A percentile compares a stretch with the other conserved stretches of the same genome.
These are phyloP conservation scores for Leishmania gerbilli DNA, from an alignment of 208 protist species.

Conservation along the genomic window DNA sequence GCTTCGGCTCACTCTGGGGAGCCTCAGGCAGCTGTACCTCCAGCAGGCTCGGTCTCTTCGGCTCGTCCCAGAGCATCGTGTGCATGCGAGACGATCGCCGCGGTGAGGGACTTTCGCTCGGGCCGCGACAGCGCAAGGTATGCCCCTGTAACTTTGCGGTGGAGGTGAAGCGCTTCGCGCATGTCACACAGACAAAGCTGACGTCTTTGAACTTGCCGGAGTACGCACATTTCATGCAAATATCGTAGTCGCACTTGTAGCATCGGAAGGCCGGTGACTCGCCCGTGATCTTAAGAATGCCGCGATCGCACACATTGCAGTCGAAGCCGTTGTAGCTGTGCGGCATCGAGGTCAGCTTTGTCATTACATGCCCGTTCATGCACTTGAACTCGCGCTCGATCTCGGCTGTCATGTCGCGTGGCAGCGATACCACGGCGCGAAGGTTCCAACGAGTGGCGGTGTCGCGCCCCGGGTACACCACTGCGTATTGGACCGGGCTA, in stretches of 20 bases:
- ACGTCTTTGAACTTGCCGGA: constrained; percentile 76
- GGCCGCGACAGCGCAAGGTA: constrained; percentile 77
- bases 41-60: constrained; percentile 61
- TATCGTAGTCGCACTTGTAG: constrained; percentile 91
- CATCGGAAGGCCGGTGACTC: constrained; percentile 79
- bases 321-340: constrained; percentile 88
- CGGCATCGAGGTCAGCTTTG: constrained; percentile 83
- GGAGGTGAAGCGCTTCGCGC: constrained; percentile 81
- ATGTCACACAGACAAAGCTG: constrained; percentile 86
- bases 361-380: constrained; percentile 89
- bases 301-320: constrained; percentile 87
- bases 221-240: constrained; percentile 84
- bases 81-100: constrained; percentile 80
- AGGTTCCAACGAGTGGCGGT: constrained; percentile 77
- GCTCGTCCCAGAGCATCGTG: constrained; percentile 83
- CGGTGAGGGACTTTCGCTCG: constrained; percentile 75
- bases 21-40: constrained; percentile 67
- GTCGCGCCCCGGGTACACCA: constrained; percentile 77
- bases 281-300: constrained; percentile 68
- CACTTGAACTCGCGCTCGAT: constrained; percentile 68
- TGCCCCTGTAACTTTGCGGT: constrained; percentile 76
- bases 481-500: constrained; percentile 72
- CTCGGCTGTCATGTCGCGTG: constrained; percentile 60
- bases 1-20: constrained; percentile 14
- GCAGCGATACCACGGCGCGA: constrained; percentile 72